Evolutionary conservation across 2,329 filamentous ascomycete genomes (phyloP).

Genomic region (Exophiala xenobiotica): DNA sequence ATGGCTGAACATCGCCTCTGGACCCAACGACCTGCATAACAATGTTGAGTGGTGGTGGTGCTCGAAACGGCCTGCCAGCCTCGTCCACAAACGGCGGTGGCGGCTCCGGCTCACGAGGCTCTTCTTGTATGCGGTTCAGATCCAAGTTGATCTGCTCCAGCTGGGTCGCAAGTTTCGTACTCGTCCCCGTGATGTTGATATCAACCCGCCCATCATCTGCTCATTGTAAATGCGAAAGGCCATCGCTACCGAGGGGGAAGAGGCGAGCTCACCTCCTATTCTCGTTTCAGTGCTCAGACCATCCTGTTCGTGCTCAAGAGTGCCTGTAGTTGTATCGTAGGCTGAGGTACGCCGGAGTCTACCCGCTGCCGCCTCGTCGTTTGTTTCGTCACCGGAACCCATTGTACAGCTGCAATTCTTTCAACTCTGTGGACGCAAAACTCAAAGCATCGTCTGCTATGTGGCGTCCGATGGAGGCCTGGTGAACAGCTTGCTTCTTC

Average conservation of each 20-base stretch:
- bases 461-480: no score
- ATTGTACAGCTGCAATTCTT: no score
- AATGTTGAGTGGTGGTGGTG: slow-evolving; percentile 62
- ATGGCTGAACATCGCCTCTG: slow-evolving; percentile 59
- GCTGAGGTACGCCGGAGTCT: slow-evolving; percentile 2
- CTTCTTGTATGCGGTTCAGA: slow-evolving; percentile 42
- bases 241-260: not conserved
- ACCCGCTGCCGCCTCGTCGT: not conserved
- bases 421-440: no score
- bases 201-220: slow-evolving; percentile 73
- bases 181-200: slow-evolving; percentile 73
- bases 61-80: slow-evolving; percentile 55
- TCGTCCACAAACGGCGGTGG: slow-evolving; percentile 69
- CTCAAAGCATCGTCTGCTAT: no score
- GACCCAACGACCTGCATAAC: slow-evolving; percentile 57
- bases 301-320: slow-evolving; percentile 7
- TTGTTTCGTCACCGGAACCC: not conserved
- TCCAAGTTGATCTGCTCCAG: slow-evolving; percentile 39
- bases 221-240: not conserved
- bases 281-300: slow-evolving; percentile 9
- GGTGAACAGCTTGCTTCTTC: no score
- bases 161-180: slow-evolving; percentile 63
- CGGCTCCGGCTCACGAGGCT: slow-evolving; percentile 1
- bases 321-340: slow-evolving; percentile 1
- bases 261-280: slow-evolving; percentile 11